Evolutionary conservation across 2,329 filamentous ascomycete species (phyloP).

Genomic region (Rhinocladiella mackenziei): DNA sequence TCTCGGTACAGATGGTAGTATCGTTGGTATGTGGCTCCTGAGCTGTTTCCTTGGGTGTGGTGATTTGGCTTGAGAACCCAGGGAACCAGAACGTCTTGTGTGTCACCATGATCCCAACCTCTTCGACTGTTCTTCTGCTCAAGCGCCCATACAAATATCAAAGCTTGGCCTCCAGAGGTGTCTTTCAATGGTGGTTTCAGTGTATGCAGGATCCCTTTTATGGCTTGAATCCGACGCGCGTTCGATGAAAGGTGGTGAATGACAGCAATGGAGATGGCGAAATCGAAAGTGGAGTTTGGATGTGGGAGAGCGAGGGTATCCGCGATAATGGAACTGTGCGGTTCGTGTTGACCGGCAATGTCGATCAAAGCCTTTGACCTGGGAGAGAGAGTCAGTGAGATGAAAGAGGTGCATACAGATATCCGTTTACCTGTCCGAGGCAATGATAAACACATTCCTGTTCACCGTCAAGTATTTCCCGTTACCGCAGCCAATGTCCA

Average conservation of each 20-base stretch:
- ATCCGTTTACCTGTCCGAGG: conserved; percentile 69
- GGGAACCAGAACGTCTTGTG: conserved; percentile 91
- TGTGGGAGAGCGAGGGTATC: conserved; percentile 84
- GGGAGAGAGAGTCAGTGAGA: conserved; percentile 16
- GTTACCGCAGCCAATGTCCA: conserved; percentile 94
- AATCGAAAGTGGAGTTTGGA: conserved; percentile 64
- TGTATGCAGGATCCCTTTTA: conserved; percentile 66
- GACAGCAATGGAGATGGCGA: conserved; percentile 90
- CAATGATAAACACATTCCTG: conserved; percentile 70
- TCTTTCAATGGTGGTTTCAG: conserved; percentile 42
- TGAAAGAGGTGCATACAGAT: conserved; percentile 14
- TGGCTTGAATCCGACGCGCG: conserved; percentile 66
- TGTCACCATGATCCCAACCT: conserved; percentile 78
- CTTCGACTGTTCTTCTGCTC: conserved; percentile 83
- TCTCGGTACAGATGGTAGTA: conserved; percentile 92
- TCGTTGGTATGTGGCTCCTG: conserved; percentile 64
- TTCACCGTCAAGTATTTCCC: conserved; percentile 90
- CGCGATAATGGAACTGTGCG: conserved; percentile 69
- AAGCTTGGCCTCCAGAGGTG: conserved; percentile 55
- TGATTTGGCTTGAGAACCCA: conserved; percentile 67
- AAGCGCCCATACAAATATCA: conserved; percentile 93
- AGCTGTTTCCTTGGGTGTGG: conserved; percentile 27
- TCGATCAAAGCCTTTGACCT: conserved; percentile 57
- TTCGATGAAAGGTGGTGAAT: conserved; percentile 86
- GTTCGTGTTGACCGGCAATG: conserved; percentile 56